These are phyloP conservation scores for Corchorus olitorius DNA, from an alignment of 345 rosid genomes.

Conservation along the genomic window DNA sequence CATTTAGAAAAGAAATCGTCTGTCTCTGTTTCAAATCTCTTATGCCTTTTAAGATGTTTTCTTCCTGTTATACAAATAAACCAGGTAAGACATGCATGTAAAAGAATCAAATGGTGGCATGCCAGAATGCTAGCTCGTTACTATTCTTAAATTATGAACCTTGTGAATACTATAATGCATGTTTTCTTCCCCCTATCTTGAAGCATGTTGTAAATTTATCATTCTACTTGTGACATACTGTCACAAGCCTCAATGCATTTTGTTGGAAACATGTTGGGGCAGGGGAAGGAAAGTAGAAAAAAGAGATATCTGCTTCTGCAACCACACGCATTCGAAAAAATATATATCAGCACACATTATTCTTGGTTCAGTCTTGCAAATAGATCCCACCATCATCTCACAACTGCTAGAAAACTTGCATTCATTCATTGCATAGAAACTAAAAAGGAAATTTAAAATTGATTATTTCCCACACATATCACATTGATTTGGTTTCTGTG, in stretches of 20 bases:
- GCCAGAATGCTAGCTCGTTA: background rate
- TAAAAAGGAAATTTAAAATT: background rate
- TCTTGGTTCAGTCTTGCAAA: background rate
- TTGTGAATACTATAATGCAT: background rate
- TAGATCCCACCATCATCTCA: background rate
- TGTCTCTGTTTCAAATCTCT: constrained; percentile 62
- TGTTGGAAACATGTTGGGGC: background rate
- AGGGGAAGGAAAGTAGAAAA: background rate
- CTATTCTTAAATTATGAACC: no score
- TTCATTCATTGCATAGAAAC: background rate
- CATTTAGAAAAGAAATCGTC: constrained; percentile 45
- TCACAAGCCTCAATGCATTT: background rate
- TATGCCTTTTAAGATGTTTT: constrained; percentile 53
- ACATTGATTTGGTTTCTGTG: background rate
- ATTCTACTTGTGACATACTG: background rate
- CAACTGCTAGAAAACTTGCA: background rate
- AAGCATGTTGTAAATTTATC: background rate
- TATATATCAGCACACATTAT: background rate
- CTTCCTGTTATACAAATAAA: constrained; percentile 47
- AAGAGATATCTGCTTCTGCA: background rate
- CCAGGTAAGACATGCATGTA: background rate
- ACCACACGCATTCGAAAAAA: background rate
- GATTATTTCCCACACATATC: background rate
- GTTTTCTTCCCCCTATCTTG: background rate
- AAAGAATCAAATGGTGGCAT: background rate